Base-by-base conservation (phyloP, 768 basidiomycete genomes). In the Leccinellum albellum region DNA sequence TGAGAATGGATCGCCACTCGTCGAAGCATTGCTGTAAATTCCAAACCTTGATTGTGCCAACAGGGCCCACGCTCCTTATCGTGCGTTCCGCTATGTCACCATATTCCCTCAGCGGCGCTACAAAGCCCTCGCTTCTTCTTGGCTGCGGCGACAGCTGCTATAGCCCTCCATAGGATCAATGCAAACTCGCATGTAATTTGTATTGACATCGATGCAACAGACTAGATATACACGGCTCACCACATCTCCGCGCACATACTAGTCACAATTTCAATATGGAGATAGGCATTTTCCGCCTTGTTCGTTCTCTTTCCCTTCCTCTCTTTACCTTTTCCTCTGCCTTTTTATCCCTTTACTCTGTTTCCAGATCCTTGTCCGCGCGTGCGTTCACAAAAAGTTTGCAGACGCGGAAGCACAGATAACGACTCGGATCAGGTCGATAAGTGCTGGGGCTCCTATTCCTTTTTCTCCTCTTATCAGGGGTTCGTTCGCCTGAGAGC, bases 1-100 rank as follows among this genome's bases (percentile, higher is more conserved):
- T 77, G 65, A 74, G 61, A 61, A 57, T 29, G 33, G 14, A 44
- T 54, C 33, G 51, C 56, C 40, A 59, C 37, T n/a, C 2, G 37
- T 40, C 37, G 37, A 40, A 40, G 37, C 37, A 40, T 10, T 9
- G 37, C n/a, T 40, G n/a, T 40, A 40, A 20, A 40, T 40, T 9
- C 37, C 37, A 28, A 50, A 54, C 44, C 37, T 35, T 20, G 32
- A 32, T 54, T 49, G 26, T 14, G 21, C 46, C 29, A 20, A 33
- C 56, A 28, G n/a, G 23, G 23, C 23, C 5, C 31, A 9, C 20
- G 23, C 32, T 53, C 56, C 53, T 63, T 65, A 61, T 66, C 59
- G 53, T 40, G 15, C 37, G 37, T 29, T 54, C 31, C 54, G 45
- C 37, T 42, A 31, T 29, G 13, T 40, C 33, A 23, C 29, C 53